phyloP scores from a whole-genome alignment of 257 asterid genomes.

The Nicotiana tabacum region DNA sequence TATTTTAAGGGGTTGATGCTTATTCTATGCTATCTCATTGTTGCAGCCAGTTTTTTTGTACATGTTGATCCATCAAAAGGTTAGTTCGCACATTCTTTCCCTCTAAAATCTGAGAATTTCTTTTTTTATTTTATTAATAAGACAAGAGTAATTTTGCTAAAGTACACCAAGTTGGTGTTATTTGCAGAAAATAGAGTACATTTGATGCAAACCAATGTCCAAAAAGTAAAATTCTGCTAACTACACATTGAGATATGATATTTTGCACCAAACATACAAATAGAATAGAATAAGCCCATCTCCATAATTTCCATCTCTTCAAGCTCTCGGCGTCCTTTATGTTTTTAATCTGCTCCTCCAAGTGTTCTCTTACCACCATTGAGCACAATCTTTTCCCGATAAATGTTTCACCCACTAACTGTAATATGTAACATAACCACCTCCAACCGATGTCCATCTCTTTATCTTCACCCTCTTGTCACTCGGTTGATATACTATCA shows the following conservation, averaged over 20 bases:
- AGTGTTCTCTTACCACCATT: not conserved
- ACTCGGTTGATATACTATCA: not conserved
- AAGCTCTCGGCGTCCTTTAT: not conserved
- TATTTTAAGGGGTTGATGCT: slow-evolving; percentile 57
- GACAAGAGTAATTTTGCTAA: not conserved
- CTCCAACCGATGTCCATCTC: not conserved
- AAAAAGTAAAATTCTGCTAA: not conserved
- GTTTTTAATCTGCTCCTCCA: not conserved
- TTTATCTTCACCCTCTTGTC: not conserved
- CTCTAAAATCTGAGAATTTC: not conserved
- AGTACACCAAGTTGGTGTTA: not conserved
- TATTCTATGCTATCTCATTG: slow-evolving; percentile 52
- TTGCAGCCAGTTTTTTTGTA: slow-evolving; percentile 53
- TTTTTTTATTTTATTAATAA: not conserved
- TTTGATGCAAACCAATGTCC: not conserved
- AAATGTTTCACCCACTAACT: not conserved
- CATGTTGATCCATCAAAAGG: slow-evolving; percentile 49
- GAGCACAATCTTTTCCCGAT: not conserved
- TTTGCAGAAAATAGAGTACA: not conserved
- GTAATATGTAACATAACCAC: not conserved
- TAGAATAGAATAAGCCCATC: not conserved
- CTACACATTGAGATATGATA: not conserved
- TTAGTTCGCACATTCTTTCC: slow-evolving; percentile 26
- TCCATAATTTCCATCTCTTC: not conserved
- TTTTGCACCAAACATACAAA: not conserved